phyloP scores from a whole-genome alignment of 176 grass and related monocot genomes.

The Triticum dicoccoides region DNA sequence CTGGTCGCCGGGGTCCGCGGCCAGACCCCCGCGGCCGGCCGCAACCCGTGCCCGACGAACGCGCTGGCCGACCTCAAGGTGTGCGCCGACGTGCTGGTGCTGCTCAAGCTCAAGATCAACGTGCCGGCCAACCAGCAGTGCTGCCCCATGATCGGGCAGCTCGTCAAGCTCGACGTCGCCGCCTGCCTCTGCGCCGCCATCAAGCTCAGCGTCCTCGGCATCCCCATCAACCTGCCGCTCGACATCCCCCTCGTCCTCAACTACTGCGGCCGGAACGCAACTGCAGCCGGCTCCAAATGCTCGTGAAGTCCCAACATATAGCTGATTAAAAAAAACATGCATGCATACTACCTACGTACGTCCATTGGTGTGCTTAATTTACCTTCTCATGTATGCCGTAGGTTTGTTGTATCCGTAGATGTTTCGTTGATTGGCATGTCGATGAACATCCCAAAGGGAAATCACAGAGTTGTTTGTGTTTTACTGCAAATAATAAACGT shows the following conservation, averaged over 20 bases:
- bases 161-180: slow-evolving; percentile 47
- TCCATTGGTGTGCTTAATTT: background rate
- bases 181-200: slow-evolving; percentile 64
- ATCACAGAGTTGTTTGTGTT: background rate
- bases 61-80: slow-evolving; percentile 43
- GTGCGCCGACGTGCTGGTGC: slow-evolving; percentile 56
- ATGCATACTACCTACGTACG: background rate
- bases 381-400: background rate
- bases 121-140: slow-evolving; percentile 45
- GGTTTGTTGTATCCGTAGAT: background rate
- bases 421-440: background rate
- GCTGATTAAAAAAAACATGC: too few relatives aligned
- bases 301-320: background rate
- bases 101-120: slow-evolving; percentile 51
- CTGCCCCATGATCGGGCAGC: slow-evolving; percentile 50
- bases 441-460: background rate
- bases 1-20: background rate
- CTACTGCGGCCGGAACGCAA: slow-evolving; percentile 50
- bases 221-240: slow-evolving; percentile 56
- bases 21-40: slow-evolving; percentile 19
- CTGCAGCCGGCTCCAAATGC: slow-evolving; percentile 34
- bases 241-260: slow-evolving; percentile 60
- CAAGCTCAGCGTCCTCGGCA: slow-evolving; percentile 42
- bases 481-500: background rate
- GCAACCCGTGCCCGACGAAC: slow-evolving; percentile 54